A percentile compares a stretch with the other conserved stretches of the same genome.
Conservation (phyloP, 2,329 filamentous ascomycete genomes). For the Hysterium pulicare region DNA sequence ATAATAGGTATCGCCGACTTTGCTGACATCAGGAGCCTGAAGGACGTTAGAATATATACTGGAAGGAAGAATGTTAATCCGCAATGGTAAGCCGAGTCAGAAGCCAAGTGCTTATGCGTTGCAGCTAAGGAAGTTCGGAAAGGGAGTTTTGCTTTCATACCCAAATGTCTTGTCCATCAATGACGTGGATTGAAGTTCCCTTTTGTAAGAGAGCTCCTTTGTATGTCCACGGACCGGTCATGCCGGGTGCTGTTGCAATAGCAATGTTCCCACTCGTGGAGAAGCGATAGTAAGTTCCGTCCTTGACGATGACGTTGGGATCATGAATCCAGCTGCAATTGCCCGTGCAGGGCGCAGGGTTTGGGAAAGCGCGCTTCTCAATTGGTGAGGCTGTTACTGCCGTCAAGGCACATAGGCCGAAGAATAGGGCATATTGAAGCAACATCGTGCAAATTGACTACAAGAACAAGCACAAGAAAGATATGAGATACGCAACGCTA, state of each 20-base stretch:
- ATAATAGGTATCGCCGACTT: constrained; percentile 56
- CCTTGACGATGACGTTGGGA: constrained; percentile 1
- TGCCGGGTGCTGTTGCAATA: constrained; percentile 9
- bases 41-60: not conserved
- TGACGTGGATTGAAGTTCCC: constrained; percentile 41
- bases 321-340: constrained; percentile 8
- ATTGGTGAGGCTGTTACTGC: not conserved
- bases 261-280: constrained; percentile 11
- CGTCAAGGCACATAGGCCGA: not conserved
- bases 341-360: constrained; percentile 6
- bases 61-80: no score
- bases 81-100: not conserved
- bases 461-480: no score
- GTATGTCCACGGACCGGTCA: constrained; percentile 32
- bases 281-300: constrained; percentile 10
- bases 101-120: constrained; percentile 1
- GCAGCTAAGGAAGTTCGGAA: not conserved
- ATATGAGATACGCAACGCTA: no score
- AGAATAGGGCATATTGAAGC: not conserved
- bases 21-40: constrained; percentile 60
- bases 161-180: constrained; percentile 47
- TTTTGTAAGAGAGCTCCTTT: constrained; percentile 42
- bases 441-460: not conserved
- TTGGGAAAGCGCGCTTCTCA: not conserved
- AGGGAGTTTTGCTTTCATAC: constrained; percentile 17